Evolutionary conservation across 495 filamentous ascomycete species (phyloP).

Genomic region (Mytilinidion resinicola): DNA sequence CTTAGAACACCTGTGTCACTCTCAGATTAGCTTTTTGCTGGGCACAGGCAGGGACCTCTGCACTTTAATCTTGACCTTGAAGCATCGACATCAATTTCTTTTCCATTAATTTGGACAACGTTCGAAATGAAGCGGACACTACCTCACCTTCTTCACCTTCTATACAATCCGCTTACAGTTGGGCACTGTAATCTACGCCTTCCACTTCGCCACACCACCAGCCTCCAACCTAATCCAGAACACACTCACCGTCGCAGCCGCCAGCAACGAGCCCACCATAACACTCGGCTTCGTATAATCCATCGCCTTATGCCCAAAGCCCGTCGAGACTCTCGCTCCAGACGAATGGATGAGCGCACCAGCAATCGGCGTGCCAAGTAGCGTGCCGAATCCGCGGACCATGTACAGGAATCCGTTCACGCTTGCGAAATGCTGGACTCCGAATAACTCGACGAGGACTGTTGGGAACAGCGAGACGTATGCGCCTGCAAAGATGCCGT

Average conservation of each 20-base stretch:
- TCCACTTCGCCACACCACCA: not conserved
- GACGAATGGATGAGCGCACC: constrained; percentile 33
- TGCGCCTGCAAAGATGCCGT: constrained; percentile 39
- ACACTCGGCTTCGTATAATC: not conserved
- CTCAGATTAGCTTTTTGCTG: too few relatives aligned
- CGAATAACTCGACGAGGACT: constrained; percentile 40
- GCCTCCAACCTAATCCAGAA: not conserved
- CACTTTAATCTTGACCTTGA: too few relatives aligned
- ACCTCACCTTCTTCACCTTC: too few relatives aligned
- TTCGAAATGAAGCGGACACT: too few relatives aligned
- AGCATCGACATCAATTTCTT: too few relatives aligned
- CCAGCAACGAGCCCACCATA: constrained; percentile 1
- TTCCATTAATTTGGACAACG: too few relatives aligned
- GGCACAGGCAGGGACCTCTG: too few relatives aligned
- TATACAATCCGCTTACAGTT: too few relatives aligned
- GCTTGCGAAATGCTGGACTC: constrained; percentile 38
- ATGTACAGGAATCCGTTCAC: constrained; percentile 44
- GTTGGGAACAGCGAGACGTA: constrained; percentile 41
- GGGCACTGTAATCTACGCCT: not conserved
- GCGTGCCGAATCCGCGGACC: constrained; percentile 38
- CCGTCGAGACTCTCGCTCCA: not conserved
- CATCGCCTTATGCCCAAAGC: not conserved
- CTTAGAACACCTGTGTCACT: too few relatives aligned
- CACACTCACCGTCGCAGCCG: not conserved
- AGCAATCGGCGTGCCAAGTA: constrained; percentile 42